These are phyloP conservation scores for Infundibulicybe gibba DNA, from an alignment of 768 basidiomycete genomes.

Conservation along the genomic window DNA sequence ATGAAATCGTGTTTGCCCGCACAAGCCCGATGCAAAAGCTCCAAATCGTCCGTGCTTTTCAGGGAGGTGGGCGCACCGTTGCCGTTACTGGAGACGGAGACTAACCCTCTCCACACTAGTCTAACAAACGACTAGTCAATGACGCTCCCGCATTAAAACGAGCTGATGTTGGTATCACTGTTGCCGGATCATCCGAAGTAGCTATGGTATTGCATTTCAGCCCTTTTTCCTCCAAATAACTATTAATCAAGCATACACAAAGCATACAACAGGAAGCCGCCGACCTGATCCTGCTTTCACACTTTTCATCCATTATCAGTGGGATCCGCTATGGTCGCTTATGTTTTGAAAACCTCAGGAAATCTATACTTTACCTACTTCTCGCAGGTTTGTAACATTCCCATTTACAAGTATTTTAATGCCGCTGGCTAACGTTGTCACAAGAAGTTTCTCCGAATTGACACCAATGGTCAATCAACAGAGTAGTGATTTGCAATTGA, in stretches of 20 bases:
- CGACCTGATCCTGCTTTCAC: constrained; percentile 48
- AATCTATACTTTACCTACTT: constrained; percentile 43
- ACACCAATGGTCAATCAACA: no score
- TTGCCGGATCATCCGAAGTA: constrained; percentile 46
- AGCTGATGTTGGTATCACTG: constrained; percentile 53
- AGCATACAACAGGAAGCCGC: constrained; percentile 33
- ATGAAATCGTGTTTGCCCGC: constrained; percentile 47
- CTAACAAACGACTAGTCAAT: constrained; percentile 25
- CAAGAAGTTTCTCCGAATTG: no score
- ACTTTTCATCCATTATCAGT: constrained; percentile 54
- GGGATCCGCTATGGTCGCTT: constrained; percentile 58
- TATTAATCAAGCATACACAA: no score
- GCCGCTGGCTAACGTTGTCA: no score
- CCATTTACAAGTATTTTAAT: no score
- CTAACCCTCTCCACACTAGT: no score
- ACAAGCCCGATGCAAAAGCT: constrained; percentile 58
- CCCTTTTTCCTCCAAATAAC: no score
- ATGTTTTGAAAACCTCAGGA: constrained; percentile 57
- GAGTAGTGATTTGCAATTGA: no score
- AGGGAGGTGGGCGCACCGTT: constrained; percentile 43
- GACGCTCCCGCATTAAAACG: constrained; percentile 49
- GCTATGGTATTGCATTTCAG: constrained; percentile 32
- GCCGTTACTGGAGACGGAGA: constrained; percentile 54
- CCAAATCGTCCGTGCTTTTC: constrained; percentile 51
- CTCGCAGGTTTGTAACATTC: constrained; percentile 31